Conservation (phyloP, 2,329 filamentous ascomycete genomes). For the Beauveria scarabaeidicola region DNA sequence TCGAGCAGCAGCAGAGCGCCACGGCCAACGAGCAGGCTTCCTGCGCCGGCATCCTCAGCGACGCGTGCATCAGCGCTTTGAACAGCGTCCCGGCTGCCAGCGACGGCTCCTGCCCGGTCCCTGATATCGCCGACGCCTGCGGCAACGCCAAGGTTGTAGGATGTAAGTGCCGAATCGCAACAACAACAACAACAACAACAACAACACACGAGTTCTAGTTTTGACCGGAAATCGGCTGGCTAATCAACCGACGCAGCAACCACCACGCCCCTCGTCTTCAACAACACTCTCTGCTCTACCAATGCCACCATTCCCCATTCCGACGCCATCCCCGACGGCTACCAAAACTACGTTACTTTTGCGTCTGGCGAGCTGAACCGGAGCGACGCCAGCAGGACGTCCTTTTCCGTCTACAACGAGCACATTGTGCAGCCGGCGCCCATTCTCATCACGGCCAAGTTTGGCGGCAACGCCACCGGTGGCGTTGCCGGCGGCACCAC, state of each 20-base stretch:
- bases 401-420: not conserved
- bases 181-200: too few relatives aligned
- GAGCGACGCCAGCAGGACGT: not conserved
- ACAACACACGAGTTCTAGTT: too few relatives aligned
- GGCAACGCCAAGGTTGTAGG: not conserved
- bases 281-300: constrained; percentile 5
- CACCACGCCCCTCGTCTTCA: not conserved
- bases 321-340: constrained; percentile 3
- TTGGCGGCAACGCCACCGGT: not conserved
- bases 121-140: not conserved
- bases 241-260: not conserved
- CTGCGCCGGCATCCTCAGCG: constrained; percentile 6
- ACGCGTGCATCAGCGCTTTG: constrained; percentile 2
- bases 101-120: constrained; percentile 1
- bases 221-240: not conserved
- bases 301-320: constrained; percentile 5
- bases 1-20: not conserved
- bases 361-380: not conserved
- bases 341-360: constrained; percentile 1
- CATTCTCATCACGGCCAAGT: not conserved
- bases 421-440: constrained; percentile 5
- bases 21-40: not conserved
- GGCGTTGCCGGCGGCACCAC: too few relatives aligned
- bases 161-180: not conserved
- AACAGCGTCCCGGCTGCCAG: not conserved